Evolutionary conservation across 345 rosid genomes (phyloP).

Genomic region (Eucalyptus globulus): DNA sequence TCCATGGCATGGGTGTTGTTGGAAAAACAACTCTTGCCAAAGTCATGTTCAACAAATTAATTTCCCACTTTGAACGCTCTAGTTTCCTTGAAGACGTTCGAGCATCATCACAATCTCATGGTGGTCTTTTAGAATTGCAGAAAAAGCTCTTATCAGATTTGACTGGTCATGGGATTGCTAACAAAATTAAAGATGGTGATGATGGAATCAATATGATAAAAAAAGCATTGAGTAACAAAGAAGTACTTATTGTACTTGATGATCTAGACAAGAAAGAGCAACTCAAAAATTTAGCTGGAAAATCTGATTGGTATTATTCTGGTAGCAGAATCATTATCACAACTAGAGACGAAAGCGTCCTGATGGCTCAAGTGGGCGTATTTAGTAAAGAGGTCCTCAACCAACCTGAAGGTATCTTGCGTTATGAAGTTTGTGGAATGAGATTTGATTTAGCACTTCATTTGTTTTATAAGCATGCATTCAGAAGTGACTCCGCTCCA

Average conservation of each 20-base stretch:
- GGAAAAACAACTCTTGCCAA: not conserved
- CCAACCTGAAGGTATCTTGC: not conserved
- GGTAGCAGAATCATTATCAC: slow-evolving; percentile 3
- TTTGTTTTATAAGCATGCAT: not conserved
- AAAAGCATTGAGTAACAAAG: not conserved
- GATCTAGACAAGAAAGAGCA: not conserved
- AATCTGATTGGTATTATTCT: not conserved
- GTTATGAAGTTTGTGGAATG: not conserved
- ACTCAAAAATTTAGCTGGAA: not conserved
- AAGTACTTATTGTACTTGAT: not conserved
- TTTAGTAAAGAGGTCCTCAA: not conserved
- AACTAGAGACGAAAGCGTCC: not conserved
- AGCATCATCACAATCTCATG: not conserved
- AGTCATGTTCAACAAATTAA: not conserved
- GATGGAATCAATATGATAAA: not conserved
- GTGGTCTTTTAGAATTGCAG: not conserved
- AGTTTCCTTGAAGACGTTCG: slow-evolving; percentile 14
- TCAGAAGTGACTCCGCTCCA: not conserved
- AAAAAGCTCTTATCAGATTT: not conserved
- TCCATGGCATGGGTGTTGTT: not conserved
- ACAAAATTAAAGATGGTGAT: not conserved
- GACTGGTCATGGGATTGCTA: not conserved
- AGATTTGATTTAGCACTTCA: not conserved
- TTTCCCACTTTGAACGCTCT: not conserved
- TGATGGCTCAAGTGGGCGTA: not conserved